These are phyloP conservation scores for Globisporangium carolinianum DNA, from an alignment of 352 stramenopile genomes.

Conservation along the genomic window DNA sequence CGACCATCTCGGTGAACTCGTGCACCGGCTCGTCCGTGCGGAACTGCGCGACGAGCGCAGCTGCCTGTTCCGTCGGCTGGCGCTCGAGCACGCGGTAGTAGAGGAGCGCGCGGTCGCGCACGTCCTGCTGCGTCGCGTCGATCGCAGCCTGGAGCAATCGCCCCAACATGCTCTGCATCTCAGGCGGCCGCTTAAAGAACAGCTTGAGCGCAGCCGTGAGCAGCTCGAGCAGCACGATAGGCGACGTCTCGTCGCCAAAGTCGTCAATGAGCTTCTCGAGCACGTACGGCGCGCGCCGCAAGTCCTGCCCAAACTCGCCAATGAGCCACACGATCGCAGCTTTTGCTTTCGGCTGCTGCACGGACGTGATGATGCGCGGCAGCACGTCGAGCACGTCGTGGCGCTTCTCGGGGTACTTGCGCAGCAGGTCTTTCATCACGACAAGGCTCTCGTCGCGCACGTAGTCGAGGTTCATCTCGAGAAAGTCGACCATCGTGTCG, in stretches of 20 bases:
- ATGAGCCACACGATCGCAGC: slow-evolving; percentile 95
- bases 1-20: slow-evolving; percentile 79
- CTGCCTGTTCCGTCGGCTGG: slow-evolving; percentile 88
- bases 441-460: slow-evolving; percentile 95
- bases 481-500: slow-evolving; percentile 93
- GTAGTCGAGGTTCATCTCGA: slow-evolving; percentile 96
- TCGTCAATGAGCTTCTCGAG: slow-evolving; percentile 94
- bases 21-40: slow-evolving; percentile 71
- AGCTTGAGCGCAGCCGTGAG: slow-evolving; percentile 96
- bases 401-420: slow-evolving; percentile 94
- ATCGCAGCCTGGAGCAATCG: slow-evolving; percentile 91
- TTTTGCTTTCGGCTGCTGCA: slow-evolving; percentile 86
- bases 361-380: slow-evolving; percentile 58
- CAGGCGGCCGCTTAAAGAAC: slow-evolving; percentile 97
- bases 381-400: slow-evolving; percentile 87
- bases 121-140: slow-evolving; percentile 94
- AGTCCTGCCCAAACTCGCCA: slow-evolving; percentile 93
- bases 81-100: slow-evolving; percentile 96
- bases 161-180: slow-evolving; percentile 97
- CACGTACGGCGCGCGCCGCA: slow-evolving; percentile 93
- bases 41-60: slow-evolving; percentile 84
- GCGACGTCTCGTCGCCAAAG: slow-evolving; percentile 88
- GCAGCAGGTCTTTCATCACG: slow-evolving; percentile 94
- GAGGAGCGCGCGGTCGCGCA: slow-evolving; percentile 95
- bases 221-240: slow-evolving; percentile 90